Base-by-base conservation (phyloP, 2,329 filamentous ascomycete species). In the Ophiostoma sp. region DNA sequence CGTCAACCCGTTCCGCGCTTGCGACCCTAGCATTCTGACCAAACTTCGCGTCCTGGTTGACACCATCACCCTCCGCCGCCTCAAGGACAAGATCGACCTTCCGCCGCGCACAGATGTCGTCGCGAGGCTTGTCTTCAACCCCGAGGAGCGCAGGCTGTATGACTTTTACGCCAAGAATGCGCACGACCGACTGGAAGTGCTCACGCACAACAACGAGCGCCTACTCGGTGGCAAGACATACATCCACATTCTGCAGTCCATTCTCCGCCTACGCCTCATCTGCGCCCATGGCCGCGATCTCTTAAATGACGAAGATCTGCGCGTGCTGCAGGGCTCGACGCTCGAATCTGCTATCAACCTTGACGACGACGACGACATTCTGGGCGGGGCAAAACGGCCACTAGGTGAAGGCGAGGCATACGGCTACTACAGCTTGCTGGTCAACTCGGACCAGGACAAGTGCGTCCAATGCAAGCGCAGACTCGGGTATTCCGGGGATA, bases 211-310 rank as follows among this genome's bases (percentile, higher is more conserved):
- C 73, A 80, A 84, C 72, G 86, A 85, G 66, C 89, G 87, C 71
- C 85, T 86, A 71, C 82, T 95, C 66, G 90, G 90, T 55, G 94
- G 93, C 58, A 92, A 89, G 73, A 90, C 91, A n/a, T 97, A 97
- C 75, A 93, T 95, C 64, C 92, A 97, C 73, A 95, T 99, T 64
- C 80, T 99, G 70, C 93, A 95, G 72, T 91, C 92, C 4, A 97
- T 99, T 75, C 84, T 96, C 72, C 89, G 94, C 42, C 85, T 99
- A 18, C 91, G 95, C 9, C 84, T 96, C 55, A 90, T 98, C 66
- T 97, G 93, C 75, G 95, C 93, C 0, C 94, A 97, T 76, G 95
- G 95, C n/a, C 90, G 90, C 72, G 94, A 98, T 70, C 84, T 99
- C 74, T 83, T 99, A 2, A 91, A 88, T 68, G 87, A 93, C 47